These are phyloP conservation scores for Phyllosticta citrichinensis DNA, from an alignment of 2,329 filamentous ascomycete genomes.

Conservation along the genomic window DNA sequence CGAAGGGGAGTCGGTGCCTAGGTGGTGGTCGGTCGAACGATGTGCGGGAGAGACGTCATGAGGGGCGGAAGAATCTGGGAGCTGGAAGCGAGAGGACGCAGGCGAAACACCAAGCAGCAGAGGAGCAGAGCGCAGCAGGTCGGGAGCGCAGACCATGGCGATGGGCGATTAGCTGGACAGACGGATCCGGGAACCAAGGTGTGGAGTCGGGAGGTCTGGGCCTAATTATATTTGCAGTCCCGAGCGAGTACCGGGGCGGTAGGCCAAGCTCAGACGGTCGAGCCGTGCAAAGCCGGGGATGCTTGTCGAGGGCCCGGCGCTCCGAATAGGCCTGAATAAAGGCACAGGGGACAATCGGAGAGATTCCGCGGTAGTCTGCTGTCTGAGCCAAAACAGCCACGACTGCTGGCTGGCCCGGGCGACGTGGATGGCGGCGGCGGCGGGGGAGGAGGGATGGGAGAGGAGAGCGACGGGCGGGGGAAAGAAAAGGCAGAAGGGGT, in stretches of 20 bases:
- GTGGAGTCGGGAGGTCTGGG: constrained; percentile 4
- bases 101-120: neutral
- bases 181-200: neutral
- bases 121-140: neutral
- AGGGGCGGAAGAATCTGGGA: constrained; percentile 2
- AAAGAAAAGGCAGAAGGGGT: neutral
- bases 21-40: constrained; percentile 4
- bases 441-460: too few species aligned
- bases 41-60: neutral
- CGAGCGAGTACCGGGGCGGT: constrained; percentile 6
- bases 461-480: neutral
- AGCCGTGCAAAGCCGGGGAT: constrained; percentile 1
- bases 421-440: neutral
- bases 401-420: neutral
- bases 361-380: neutral
- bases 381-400: neutral
- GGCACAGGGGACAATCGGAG: neutral
- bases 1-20: constrained; percentile 17
- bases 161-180: neutral
- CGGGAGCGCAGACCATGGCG: constrained; percentile 1
- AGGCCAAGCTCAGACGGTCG: constrained; percentile 8
- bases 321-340: constrained; percentile 2
- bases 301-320: constrained; percentile 5
- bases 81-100: neutral
- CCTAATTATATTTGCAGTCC: constrained; percentile 7